Base-by-base conservation (phyloP, 352 stramenopile genomes). In the Peronospora destructor region DNA sequence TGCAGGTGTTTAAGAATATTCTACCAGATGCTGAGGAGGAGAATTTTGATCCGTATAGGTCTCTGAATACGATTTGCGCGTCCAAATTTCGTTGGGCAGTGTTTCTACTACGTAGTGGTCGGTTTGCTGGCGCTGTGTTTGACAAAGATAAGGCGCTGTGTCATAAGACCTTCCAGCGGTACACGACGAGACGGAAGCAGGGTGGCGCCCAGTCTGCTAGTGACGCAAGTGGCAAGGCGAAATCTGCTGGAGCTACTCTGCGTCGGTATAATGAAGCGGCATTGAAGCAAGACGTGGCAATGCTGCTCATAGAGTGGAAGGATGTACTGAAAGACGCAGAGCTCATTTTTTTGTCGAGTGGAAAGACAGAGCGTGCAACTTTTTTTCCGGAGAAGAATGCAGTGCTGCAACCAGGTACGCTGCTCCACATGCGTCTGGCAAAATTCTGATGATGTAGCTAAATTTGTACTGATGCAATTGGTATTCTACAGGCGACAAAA, bases 161-260 rank as follows among this genome's bases (percentile, higher is more conserved):
- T 34, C 93, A 98, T 64, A 95, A 93, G 62, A 92, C 90, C 34
- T 96, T 91, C 38, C 79, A 93, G 49, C 71, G 88, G 13, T 98
- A 98, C 69, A 98, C 93, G 6, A 85, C 92, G 5, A 80, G 93
- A 29, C 83, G 91, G 45, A 96, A 96, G 45, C 93, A 98, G 59
- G 93, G 93, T 17, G 94, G 93, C 5, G 85, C 78, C 10, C 93
- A 98, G 70, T 95, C 87, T 0, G 68, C 76, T 4, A 83, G 92
- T 38, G 93, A 98, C 49, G 66, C 61, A 0, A 58, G 71, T 8
- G 82, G 82, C 9, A 95, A 95, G 47, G 85, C 91, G 32, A 97
- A 97, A 56, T 96, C 85, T 0, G 84, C 95, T 1, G 93, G 93
- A 35, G 84, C 90, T 7, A 95, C 95, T 53, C 64, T 98, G 41